These are phyloP conservation scores for Cladobotryum mycophilum DNA, from an alignment of 2,329 filamentous ascomycete genomes.

Conservation along the genomic window DNA sequence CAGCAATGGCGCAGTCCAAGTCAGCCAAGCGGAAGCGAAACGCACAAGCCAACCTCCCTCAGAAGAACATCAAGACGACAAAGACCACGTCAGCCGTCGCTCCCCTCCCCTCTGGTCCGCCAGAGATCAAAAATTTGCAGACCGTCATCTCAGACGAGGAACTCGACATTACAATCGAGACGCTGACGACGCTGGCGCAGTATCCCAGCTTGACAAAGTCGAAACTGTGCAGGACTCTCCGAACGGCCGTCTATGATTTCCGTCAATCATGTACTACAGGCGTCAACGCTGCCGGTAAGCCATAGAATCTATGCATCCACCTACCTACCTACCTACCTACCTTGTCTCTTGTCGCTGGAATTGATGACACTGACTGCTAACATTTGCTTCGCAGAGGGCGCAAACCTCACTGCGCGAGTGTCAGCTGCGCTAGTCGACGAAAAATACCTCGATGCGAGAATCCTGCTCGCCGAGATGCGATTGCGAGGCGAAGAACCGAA, in stretches of 20 bases:
- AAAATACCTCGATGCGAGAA: slow-evolving; percentile 57
- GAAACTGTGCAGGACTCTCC: slow-evolving; percentile 59
- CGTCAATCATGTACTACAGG: slow-evolving; percentile 63
- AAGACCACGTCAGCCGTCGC: slow-evolving; percentile 28
- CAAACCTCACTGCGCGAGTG: slow-evolving; percentile 60
- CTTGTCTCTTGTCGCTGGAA: background rate
- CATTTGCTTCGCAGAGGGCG: slow-evolving; percentile 35
- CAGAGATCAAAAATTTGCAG: slow-evolving; percentile 45
- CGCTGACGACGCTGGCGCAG: slow-evolving; percentile 49
- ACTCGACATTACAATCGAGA: slow-evolving; percentile 61
- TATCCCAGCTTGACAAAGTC: slow-evolving; percentile 61
- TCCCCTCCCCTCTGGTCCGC: slow-evolving; percentile 28
- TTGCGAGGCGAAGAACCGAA: slow-evolving; percentile 60
- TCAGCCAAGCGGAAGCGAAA: slow-evolving; percentile 41
- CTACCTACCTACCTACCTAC: background rate
- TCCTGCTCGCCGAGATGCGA: slow-evolving; percentile 63
- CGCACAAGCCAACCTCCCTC: slow-evolving; percentile 26
- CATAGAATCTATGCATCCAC: no score
- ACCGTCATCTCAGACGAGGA: slow-evolving; percentile 57
- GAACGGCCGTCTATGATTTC: slow-evolving; percentile 63
- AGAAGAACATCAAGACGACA: slow-evolving; percentile 34
- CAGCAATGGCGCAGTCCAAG: slow-evolving; percentile 39
- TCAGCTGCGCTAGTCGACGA: slow-evolving; percentile 60
- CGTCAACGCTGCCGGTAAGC: slow-evolving; percentile 47
- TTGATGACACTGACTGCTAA: slow-evolving; percentile 1